Conservation (phyloP, 2,329 filamentous ascomycete species). For the Aspergillus proliferans region DNA sequence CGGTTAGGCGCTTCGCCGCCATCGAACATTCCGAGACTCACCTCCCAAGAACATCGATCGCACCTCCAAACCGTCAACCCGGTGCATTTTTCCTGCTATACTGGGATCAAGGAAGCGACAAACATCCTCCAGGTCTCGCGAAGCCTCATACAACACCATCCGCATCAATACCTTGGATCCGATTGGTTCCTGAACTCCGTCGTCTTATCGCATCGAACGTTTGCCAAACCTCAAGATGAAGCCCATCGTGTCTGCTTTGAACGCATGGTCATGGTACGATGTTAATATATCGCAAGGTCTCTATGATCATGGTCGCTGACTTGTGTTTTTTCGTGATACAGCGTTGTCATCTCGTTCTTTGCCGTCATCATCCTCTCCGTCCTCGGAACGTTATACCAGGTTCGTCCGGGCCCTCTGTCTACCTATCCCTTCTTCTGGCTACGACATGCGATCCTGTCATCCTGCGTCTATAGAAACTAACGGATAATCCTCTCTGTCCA, state of each 20-base stretch:
- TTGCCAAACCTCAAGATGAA: slow-evolving; percentile 63
- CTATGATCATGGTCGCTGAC: background rate
- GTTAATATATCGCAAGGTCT: background rate
- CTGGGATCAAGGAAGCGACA: background rate
- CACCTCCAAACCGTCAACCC: slow-evolving; percentile 12
- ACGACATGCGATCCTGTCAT: background rate
- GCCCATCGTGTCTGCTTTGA: slow-evolving; percentile 83
- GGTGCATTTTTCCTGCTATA: background rate
- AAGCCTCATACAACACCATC: background rate
- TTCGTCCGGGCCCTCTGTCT: slow-evolving; percentile 26
- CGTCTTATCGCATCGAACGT: background rate
- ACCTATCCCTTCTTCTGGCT: background rate
- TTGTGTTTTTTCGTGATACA: slow-evolving; percentile 32
- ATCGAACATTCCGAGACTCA: background rate
- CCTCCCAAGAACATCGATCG: background rate
- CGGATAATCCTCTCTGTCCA: slow-evolving; percentile 20
- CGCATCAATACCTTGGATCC: background rate
- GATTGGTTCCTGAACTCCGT: background rate
- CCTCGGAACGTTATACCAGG: slow-evolving; percentile 67
- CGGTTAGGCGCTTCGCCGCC: slow-evolving; percentile 14
- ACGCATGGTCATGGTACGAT: slow-evolving; percentile 88
- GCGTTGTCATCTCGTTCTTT: slow-evolving; percentile 63
- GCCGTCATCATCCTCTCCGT: slow-evolving; percentile 60
- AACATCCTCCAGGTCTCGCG: background rate
- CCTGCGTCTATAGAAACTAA: slow-evolving; percentile 3